These are phyloP conservation scores for Byssoonygena ceratinophila DNA, from an alignment of 2,329 filamentous ascomycete genomes.

Conservation along the genomic window DNA sequence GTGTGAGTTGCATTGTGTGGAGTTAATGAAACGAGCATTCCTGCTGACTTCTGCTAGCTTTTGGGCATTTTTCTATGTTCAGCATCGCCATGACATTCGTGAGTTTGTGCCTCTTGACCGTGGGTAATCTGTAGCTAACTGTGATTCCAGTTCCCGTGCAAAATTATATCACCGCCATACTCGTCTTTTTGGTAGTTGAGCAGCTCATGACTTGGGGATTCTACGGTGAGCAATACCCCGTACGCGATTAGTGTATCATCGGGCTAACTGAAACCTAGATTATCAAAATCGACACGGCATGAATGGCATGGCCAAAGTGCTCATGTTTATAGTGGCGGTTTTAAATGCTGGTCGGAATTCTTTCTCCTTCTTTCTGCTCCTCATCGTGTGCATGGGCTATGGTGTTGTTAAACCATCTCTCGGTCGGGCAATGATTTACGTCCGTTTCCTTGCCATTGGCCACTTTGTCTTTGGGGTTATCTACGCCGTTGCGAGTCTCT, in stretches of 20 bases:
- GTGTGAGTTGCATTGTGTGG: conserved; percentile 41
- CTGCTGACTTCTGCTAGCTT: conserved; percentile 43
- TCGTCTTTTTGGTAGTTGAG: conserved; percentile 86
- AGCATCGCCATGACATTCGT: conserved; percentile 85
- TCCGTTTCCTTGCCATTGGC: conserved; percentile 77
- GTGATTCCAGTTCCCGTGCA: conserved; percentile 65
- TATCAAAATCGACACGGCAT: conserved; percentile 85
- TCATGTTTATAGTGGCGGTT: conserved; percentile 84
- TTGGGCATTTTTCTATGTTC: conserved; percentile 92
- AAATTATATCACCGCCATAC: conserved; percentile 96
- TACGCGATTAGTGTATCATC: background rate
- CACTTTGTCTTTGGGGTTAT: conserved; percentile 94
- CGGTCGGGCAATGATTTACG: conserved; percentile 86
- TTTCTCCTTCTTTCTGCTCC: conserved; percentile 93
- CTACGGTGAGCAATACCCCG: conserved; percentile 54
- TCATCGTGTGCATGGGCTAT: conserved; percentile 99
- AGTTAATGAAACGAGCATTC: background rate
- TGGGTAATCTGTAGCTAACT: conserved; percentile 25
- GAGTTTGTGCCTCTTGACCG: conserved; percentile 26
- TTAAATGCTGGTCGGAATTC: conserved; percentile 91
- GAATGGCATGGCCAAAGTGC: conserved; percentile 68
- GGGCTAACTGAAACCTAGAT: conserved; percentile 48
- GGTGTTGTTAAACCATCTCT: conserved; percentile 91
- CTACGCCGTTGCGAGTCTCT: conserved; percentile 79
- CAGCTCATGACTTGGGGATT: conserved; percentile 99